phyloP scores from a whole-genome alignment of 208 protist genomes.

The Acanthamoeba lenticulata region DNA sequence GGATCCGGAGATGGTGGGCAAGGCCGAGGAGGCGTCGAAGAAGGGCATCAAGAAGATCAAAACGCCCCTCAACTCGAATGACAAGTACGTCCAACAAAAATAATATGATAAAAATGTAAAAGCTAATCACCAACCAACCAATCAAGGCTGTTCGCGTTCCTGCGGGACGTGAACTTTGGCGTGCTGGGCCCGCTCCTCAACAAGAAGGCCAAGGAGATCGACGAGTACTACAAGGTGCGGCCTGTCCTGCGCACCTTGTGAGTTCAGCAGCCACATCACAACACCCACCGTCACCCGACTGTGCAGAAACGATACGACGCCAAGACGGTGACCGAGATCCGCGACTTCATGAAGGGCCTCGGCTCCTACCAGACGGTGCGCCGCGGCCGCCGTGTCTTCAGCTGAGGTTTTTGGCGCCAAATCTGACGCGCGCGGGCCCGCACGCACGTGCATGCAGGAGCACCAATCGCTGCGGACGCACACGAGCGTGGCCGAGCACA shows the following conservation, averaged over 20 bases:
- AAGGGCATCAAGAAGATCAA: constrained; percentile 57
- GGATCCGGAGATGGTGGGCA: constrained; percentile 50
- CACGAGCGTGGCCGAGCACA: constrained; percentile 76
- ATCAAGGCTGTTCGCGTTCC: constrained; percentile 37
- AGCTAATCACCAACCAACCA: too few species aligned
- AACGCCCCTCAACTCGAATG: constrained; percentile 81
- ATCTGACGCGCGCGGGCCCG: too few species aligned
- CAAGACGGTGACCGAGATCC: constrained; percentile 70
- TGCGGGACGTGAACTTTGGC: constrained; percentile 83
- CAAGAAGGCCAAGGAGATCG: constrained; percentile 77
- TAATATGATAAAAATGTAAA: too few species aligned
- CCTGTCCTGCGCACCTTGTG: neutral
- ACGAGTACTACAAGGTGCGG: constrained; percentile 78
- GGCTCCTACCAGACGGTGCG: neutral
- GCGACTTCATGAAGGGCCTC: constrained; percentile 77
- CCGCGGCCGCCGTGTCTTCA: too few species aligned
- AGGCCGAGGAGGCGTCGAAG: neutral
- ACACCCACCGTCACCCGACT: too few species aligned
- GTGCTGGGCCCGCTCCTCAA: constrained; percentile 74
- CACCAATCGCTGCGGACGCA: constrained; percentile 80
- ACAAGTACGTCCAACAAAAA: constrained; percentile 68
- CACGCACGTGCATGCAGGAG: constrained; percentile 56
- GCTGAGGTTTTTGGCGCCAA: too few species aligned
- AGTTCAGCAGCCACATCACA: neutral
- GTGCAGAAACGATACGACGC: constrained; percentile 64